These are phyloP conservation scores for Albugo candida DNA, from an alignment of 352 stramenopile genomes.

Conservation along the genomic window DNA sequence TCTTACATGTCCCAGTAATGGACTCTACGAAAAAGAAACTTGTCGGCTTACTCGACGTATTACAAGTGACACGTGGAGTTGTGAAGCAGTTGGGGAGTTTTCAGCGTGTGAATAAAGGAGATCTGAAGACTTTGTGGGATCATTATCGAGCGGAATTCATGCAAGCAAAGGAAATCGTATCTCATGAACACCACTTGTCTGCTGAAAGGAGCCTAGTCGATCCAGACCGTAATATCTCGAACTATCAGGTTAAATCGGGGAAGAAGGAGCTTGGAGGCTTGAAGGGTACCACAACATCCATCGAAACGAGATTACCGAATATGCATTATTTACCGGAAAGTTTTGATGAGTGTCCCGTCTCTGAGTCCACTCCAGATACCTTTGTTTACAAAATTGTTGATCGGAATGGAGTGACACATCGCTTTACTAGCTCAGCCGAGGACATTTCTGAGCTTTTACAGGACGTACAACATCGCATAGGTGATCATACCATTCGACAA, in stretches of 20 bases:
- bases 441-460: conserved; percentile 44
- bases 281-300: conserved; percentile 6
- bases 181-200: neutral
- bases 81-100: conserved; percentile 73
- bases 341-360: conserved; percentile 7
- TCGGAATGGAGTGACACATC: conserved; percentile 62
- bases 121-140: conserved; percentile 54
- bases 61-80: conserved; percentile 83
- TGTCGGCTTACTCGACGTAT: conserved; percentile 90
- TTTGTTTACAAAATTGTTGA: conserved; percentile 77
- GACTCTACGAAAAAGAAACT: conserved; percentile 63
- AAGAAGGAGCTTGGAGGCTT: conserved; percentile 1
- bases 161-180: neutral
- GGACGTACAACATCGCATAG: conserved; percentile 51
- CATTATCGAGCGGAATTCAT: conserved; percentile 43
- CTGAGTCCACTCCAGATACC: conserved; percentile 17
- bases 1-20: conserved; percentile 92
- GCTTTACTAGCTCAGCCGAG: conserved; percentile 66
- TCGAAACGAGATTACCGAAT: neutral
- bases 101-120: conserved; percentile 40
- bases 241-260: neutral
- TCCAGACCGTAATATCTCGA: neutral
- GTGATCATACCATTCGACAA: conserved; percentile 50
- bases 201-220: neutral
- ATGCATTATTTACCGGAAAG: neutral